Evolutionary conservation across 2,329 filamentous ascomycete genomes (phyloP).

Genomic region (Teratosphaeria zuluensis): DNA sequence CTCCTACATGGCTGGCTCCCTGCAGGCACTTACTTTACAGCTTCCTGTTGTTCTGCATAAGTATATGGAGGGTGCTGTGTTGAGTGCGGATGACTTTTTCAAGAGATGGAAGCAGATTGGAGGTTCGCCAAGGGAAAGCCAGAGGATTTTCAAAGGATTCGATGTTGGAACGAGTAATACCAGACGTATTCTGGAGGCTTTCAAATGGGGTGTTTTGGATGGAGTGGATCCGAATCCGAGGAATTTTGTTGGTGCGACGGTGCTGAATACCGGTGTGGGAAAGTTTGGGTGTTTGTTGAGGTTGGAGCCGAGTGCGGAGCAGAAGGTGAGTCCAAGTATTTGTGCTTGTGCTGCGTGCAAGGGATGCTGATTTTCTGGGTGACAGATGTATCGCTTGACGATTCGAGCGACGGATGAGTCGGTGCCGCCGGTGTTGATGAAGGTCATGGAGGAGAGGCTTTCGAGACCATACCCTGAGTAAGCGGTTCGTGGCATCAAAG

Average conservation of each 20-base stretch:
- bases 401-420: slow-evolving; percentile 87
- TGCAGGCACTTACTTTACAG: slow-evolving; percentile 87
- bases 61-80: slow-evolving; percentile 87
- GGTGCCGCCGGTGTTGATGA: slow-evolving; percentile 70
- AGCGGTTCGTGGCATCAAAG: not conserved
- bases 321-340: slow-evolving; percentile 59
- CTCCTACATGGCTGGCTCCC: slow-evolving; percentile 83
- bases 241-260: slow-evolving; percentile 88
- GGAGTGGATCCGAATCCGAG: slow-evolving; percentile 84
- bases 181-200: slow-evolving; percentile 64
- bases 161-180: slow-evolving; percentile 65
- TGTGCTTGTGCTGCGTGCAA: not conserved
- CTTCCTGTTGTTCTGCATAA: slow-evolving; percentile 84
- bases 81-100: slow-evolving; percentile 91
- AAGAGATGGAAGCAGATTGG: slow-evolving; percentile 99
- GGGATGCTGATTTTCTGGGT: not conserved
- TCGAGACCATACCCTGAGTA: slow-evolving; percentile 34
- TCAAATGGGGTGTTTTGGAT: slow-evolving; percentile 78
- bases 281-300: slow-evolving; percentile 92
- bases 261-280: slow-evolving; percentile 72
- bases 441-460: slow-evolving; percentile 78
- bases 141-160: slow-evolving; percentile 65
- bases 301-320: slow-evolving; percentile 87
- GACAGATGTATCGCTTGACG: slow-evolving; percentile 87
- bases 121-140: slow-evolving; percentile 73